Percentiles rank a stretch among this genome's conserved stretches.
Conservation (phyloP, 139 green algal genomes). For the Chlorella sp. region DNA sequence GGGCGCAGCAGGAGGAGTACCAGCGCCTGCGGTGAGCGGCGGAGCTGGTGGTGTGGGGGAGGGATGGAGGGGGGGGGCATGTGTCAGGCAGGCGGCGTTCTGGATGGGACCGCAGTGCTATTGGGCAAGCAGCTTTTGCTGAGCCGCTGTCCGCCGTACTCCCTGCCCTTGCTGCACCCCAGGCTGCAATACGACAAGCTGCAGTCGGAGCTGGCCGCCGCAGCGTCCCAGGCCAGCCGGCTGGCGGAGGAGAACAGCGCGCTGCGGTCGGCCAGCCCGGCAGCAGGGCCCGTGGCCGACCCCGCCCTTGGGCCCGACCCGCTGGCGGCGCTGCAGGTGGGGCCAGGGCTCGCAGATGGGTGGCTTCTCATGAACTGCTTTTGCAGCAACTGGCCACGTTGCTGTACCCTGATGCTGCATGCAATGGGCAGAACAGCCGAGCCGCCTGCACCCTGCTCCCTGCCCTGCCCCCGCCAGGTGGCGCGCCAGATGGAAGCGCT, state of each 20-base stretch:
- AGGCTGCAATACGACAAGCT: conserved; percentile 35
- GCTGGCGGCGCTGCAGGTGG: conserved; percentile 31
- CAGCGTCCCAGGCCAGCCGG: conserved; percentile 3
- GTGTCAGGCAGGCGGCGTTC: too few species aligned
- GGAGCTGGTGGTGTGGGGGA: neutral
- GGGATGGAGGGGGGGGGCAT: neutral
- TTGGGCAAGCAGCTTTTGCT: too few species aligned
- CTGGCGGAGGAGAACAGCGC: conserved; percentile 30
- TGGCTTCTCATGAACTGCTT: neutral
- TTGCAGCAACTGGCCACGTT: too few species aligned
- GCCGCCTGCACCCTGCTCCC: too few species aligned
- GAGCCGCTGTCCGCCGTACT: too few species aligned
- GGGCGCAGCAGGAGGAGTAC: conserved; percentile 36
- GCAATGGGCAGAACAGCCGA: too few species aligned
- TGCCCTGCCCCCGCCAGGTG: too few species aligned
- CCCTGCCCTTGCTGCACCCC: too few species aligned
- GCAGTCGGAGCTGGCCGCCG: conserved; percentile 23
- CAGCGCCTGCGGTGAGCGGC: conserved; percentile 28
- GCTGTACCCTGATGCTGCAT: too few species aligned
- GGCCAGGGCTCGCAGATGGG: neutral
- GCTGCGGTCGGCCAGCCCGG: conserved; percentile 1
- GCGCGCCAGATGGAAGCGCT: conserved; percentile 59
- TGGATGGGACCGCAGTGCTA: neutral
- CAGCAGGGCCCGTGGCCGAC: neutral
- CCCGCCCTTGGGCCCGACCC: conserved; percentile 6